Conservation (phyloP, 2,329 filamentous ascomycete genomes). For the Neonectria faginata region DNA sequence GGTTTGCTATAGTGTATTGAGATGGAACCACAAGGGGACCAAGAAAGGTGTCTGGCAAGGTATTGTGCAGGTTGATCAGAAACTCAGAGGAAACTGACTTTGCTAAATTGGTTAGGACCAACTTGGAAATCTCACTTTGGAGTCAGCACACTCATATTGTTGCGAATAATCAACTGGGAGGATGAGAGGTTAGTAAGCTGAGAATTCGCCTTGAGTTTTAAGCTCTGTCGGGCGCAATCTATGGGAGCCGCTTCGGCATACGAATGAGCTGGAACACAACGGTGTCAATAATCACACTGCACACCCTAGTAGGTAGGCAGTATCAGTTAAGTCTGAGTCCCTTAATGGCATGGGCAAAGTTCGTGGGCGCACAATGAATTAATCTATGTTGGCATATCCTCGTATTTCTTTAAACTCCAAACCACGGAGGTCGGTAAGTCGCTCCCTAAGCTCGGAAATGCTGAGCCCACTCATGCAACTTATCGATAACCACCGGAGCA, state of each 20-base stretch:
- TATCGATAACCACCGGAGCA: conserved; percentile 94
- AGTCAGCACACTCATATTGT: background rate
- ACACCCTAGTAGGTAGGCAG: no score
- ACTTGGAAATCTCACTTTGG: background rate
- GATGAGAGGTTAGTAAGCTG: background rate
- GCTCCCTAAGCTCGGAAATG: conserved; percentile 77
- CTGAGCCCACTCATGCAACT: conserved; percentile 93
- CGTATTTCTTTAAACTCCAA: conserved; percentile 6
- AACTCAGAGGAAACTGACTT: background rate
- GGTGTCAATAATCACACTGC: background rate
- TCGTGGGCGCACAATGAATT: background rate
- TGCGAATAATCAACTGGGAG: background rate
- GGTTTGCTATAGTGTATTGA: background rate
- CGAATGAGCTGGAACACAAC: background rate
- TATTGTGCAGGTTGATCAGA: background rate
- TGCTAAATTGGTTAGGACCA: background rate
- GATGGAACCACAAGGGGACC: background rate
- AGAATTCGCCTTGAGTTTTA: background rate
- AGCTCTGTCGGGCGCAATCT: conserved; percentile 9
- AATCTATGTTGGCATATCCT: background rate
- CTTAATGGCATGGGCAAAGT: background rate
- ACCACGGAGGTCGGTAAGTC: background rate
- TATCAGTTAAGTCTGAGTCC: no score
- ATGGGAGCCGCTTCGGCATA: background rate
- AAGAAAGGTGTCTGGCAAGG: background rate